These are phyloP conservation scores for Phytopythium oedochilum DNA, from an alignment of 352 stramenopile genomes.

Conservation along the genomic window DNA sequence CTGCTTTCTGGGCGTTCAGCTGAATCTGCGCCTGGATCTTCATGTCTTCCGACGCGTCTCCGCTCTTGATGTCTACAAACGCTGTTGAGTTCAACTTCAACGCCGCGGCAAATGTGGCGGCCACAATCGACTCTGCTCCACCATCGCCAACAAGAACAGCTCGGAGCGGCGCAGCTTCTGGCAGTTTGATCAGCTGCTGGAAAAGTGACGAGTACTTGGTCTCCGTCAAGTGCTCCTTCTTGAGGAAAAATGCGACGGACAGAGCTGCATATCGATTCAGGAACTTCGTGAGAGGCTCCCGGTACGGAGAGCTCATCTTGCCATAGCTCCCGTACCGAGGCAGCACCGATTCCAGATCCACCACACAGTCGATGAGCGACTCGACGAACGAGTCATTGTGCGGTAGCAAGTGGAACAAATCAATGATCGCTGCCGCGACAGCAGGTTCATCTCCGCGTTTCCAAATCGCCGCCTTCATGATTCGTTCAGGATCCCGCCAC, in stretches of 20 bases:
- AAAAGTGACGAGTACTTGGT: slow-evolving; percentile 93
- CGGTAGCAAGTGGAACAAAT: slow-evolving; percentile 95
- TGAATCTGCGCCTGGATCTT: slow-evolving; percentile 87
- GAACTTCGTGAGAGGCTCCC: slow-evolving; percentile 89
- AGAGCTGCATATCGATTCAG: slow-evolving; percentile 90
- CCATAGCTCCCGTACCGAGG: slow-evolving; percentile 88
- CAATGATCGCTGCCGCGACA: slow-evolving; percentile 94
- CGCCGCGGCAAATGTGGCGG: slow-evolving; percentile 88
- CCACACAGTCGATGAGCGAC: slow-evolving; percentile 92
- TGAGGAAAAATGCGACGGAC: slow-evolving; percentile 86
- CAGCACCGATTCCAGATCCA: slow-evolving; percentile 92
- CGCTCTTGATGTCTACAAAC: slow-evolving; percentile 30
- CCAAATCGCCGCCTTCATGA: slow-evolving; percentile 91
- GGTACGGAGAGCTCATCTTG: slow-evolving; percentile 90
- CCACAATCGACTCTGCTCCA: slow-evolving; percentile 88
- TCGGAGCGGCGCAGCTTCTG: slow-evolving; percentile 85
- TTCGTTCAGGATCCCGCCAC: slow-evolving; percentile 88
- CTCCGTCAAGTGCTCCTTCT: slow-evolving; percentile 76
- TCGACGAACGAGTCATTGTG: slow-evolving; percentile 95
- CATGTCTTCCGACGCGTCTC: slow-evolving; percentile 46
- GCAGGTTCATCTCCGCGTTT: slow-evolving; percentile 93
- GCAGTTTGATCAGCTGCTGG: slow-evolving; percentile 90
- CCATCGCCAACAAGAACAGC: slow-evolving; percentile 85
- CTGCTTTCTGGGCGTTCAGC: slow-evolving; percentile 79
- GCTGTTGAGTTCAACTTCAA: slow-evolving; percentile 45